Conservation (phyloP, 345 rosid genomes). For the Gossypium herbaceum region DNA sequence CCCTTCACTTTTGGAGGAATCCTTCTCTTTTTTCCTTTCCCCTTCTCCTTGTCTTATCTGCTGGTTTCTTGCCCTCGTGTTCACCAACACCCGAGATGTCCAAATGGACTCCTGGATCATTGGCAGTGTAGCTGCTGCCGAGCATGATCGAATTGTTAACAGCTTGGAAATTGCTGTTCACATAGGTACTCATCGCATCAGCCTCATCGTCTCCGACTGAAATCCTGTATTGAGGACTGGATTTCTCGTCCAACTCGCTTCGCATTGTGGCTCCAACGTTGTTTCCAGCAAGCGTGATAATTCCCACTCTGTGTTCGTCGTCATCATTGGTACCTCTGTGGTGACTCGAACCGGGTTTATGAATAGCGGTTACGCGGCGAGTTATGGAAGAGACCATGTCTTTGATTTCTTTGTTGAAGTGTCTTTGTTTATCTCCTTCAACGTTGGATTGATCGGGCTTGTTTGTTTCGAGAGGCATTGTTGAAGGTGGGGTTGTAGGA, state of each 20-base stretch:
- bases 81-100: conserved; percentile 49
- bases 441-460: conserved; percentile 22
- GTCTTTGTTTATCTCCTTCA: conserved; percentile 26
- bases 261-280: conserved; percentile 77
- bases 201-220: conserved; percentile 37
- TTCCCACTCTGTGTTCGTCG: conserved; percentile 38
- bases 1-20: conserved; percentile 19
- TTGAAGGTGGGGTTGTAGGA: conserved; percentile 7
- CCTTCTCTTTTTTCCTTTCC: conserved; percentile 28
- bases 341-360: conserved; percentile 44
- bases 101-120: conserved; percentile 90
- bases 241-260: conserved; percentile 52
- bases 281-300: conserved; percentile 72
- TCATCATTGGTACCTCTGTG: conserved; percentile 27
- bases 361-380: conserved; percentile 27
- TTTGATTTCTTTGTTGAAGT: conserved; percentile 32
- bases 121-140: conserved; percentile 52
- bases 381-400: conserved; percentile 53
- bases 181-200: conserved; percentile 49
- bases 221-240: background rate
- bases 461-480: conserved; percentile 35
- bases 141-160: conserved; percentile 89
- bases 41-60: conserved; percentile 13
- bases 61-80: conserved; percentile 19
- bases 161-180: conserved; percentile 86